A percentile compares a stretch with the other conserved stretches of the same genome.
These are phyloP conservation scores for Lasiodiplodia sp. DNA, from an alignment of 2,329 filamentous ascomycete genomes.

Conservation along the genomic window DNA sequence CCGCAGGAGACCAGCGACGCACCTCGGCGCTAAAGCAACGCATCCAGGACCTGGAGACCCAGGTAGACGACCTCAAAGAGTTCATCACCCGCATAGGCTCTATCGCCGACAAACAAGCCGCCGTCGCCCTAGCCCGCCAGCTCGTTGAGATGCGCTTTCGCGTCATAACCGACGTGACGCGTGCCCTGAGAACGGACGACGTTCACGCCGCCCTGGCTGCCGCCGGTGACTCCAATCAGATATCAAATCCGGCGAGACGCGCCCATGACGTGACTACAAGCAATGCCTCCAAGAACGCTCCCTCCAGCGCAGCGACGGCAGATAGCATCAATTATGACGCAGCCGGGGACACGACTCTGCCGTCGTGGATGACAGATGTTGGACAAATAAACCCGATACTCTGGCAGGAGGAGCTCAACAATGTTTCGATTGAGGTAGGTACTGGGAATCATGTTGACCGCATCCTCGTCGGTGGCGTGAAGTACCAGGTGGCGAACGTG, in stretches of 20 bases:
- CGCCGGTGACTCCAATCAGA: background rate
- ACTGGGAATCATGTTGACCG: no score
- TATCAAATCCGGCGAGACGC: background rate
- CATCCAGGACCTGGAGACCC: slow-evolving; percentile 22
- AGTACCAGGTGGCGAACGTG: no score
- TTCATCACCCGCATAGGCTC: slow-evolving; percentile 17
- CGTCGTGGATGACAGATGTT: background rate
- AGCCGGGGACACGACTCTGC: background rate
- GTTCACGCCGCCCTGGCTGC: no score
- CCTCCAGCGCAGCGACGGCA: background rate
- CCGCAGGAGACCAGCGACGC: slow-evolving; percentile 31
- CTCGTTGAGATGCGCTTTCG: background rate
- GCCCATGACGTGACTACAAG: background rate
- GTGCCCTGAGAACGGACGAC: background rate
- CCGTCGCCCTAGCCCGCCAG: background rate
- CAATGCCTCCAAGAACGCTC: background rate
- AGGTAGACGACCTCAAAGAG: slow-evolving; percentile 22
- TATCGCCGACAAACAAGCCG: slow-evolving; percentile 2
- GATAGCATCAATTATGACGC: background rate
- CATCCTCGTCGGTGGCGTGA: no score
- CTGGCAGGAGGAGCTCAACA: background rate
- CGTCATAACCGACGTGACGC: background rate
- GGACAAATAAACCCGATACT: background rate
- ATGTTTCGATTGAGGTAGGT: background rate
- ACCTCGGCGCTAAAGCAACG: slow-evolving; percentile 32